Conservation (phyloP, 257 asterid species). For the Rauvolfia tetraphylla region DNA sequence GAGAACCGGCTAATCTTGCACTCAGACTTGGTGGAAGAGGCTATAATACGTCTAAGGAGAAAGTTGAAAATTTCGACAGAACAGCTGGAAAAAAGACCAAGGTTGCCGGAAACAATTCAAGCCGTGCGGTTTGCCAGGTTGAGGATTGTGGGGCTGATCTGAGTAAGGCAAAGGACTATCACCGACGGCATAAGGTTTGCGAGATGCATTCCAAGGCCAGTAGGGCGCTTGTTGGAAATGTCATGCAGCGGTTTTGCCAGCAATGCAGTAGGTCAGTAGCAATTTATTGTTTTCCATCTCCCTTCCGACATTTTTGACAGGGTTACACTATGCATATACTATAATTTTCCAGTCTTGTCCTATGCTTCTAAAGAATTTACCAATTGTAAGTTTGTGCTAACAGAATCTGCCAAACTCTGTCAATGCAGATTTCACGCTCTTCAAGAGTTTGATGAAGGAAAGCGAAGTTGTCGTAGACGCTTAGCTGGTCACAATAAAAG, state of each 20-base stretch:
- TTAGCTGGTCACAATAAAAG: constrained; percentile 79
- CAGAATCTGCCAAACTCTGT: constrained; percentile 8
- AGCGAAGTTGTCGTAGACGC: constrained; percentile 76
- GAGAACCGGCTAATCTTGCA: constrained; percentile 34
- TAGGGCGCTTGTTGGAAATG: constrained; percentile 57
- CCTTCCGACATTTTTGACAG: background rate
- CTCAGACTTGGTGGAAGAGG: constrained; percentile 54
- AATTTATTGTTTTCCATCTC: background rate
- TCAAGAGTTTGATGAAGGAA: constrained; percentile 84
- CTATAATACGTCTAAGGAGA: constrained; percentile 14
- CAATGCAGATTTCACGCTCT: constrained; percentile 68
- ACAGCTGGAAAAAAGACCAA: constrained; percentile 63
- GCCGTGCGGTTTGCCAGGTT: constrained; percentile 66
- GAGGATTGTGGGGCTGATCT: constrained; percentile 70
- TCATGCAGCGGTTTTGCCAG: constrained; percentile 85
- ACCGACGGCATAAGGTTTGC: constrained; percentile 77
- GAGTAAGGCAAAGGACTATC: constrained; percentile 71
- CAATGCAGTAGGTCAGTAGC: constrained; percentile 75
- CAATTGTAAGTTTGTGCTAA: background rate
- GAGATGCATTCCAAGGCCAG: constrained; percentile 70
- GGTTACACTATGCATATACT: background rate
- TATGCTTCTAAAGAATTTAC: background rate
- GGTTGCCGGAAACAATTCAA: constrained; percentile 33
- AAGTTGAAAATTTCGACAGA: constrained; percentile 28
- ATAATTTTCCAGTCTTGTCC: background rate